A percentile compares a stretch with the other conserved stretches of the same genome.
These are phyloP conservation scores for Nemania sp. DNA, from an alignment of 2,329 filamentous ascomycete species.

Conservation along the genomic window DNA sequence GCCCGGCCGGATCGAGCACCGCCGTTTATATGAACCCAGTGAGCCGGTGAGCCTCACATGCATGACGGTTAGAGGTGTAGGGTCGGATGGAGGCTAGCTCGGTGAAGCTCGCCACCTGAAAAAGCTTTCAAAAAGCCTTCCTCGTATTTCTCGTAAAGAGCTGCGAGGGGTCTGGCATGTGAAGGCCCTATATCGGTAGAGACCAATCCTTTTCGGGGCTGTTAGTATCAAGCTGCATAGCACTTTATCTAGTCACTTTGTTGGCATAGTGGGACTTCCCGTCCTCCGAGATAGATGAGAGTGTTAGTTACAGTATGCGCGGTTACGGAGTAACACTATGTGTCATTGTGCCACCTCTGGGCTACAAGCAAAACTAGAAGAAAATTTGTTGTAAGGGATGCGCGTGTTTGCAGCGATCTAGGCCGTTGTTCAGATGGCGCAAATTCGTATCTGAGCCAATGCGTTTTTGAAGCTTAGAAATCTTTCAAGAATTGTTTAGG, in stretches of 20 bases:
- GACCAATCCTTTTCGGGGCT: no score
- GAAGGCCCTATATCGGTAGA: background rate
- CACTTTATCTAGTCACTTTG: background rate
- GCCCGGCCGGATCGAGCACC: no score
- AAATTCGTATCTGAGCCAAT: no score
- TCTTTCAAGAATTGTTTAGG: background rate
- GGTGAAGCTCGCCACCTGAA: conserved; percentile 3
- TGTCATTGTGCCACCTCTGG: no score
- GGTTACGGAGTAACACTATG: background rate
- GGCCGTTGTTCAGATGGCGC: no score
- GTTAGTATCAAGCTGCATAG: background rate
- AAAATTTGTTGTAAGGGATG: no score
- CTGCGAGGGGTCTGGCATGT: conserved; percentile 12
- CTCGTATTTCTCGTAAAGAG: background rate
- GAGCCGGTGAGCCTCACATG: conserved; percentile 11
- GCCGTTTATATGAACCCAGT: conserved; percentile 8
- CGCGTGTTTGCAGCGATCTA: no score
- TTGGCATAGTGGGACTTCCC: conserved; percentile 10
- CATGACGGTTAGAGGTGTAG: background rate
- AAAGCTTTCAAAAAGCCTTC: background rate
- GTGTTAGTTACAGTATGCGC: background rate
- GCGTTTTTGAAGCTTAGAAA: background rate
- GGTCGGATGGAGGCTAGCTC: background rate
- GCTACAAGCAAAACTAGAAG: no score
- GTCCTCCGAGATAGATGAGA: background rate